These are phyloP conservation scores for Leccinum longicurvipes DNA, from an alignment of 768 basidiomycete species.

Conservation along the genomic window DNA sequence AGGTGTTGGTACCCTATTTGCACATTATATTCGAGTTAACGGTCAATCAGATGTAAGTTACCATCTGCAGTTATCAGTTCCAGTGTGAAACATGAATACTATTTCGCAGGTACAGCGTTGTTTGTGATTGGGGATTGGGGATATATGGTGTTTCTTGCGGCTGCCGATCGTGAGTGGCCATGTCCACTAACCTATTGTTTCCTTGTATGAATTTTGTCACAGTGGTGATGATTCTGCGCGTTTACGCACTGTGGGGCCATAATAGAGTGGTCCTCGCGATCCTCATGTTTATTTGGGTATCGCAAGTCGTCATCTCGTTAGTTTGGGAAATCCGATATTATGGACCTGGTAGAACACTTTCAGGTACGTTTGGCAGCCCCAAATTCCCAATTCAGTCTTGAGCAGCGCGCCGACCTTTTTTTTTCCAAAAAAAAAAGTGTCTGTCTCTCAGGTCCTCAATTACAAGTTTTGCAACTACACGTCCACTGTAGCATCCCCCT, in stretches of 20 bases:
- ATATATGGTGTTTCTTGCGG: not conserved
- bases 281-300: not conserved
- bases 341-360: not conserved
- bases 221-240: not conserved
- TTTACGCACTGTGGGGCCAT: not conserved
- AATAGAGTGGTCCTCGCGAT: not conserved
- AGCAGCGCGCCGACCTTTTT: not conserved
- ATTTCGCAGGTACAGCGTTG: not conserved
- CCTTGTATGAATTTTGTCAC: not conserved
- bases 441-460: not conserved
- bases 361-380: not conserved
- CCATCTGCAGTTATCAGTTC: too few relatives aligned
- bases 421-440: not conserved
- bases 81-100: not conserved
- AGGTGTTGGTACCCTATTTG: too few relatives aligned
- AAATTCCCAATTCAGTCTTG: not conserved
- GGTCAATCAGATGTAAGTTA: too few relatives aligned
- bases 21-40: too few relatives aligned
- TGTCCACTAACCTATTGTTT: not conserved
- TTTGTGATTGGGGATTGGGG: not conserved
- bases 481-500: not conserved
- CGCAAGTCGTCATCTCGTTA: not conserved
- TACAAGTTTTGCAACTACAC: not conserved
- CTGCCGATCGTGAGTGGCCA: not conserved
- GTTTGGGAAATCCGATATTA: not conserved